A percentile compares a stretch with the other conserved stretches of the same genome.
Evolutionary conservation across 768 basidiomycete genomes (phyloP).

Genomic region (Lepiota subincarnata): DNA sequence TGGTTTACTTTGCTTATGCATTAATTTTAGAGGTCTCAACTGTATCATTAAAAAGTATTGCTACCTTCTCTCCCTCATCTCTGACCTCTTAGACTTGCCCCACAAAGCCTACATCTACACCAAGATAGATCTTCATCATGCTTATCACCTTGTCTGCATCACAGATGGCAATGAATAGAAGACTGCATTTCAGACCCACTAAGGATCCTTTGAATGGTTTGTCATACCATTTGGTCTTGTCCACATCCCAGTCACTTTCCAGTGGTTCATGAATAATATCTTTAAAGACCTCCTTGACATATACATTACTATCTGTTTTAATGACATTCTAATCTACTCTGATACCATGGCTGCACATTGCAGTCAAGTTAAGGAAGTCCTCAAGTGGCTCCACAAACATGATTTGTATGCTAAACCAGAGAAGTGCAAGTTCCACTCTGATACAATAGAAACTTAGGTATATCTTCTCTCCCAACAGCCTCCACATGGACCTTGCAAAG

Average conservation of each 20-base stretch:
- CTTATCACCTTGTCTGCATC: constrained; percentile 35
- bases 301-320: constrained; percentile 37
- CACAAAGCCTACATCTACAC: constrained; percentile 25
- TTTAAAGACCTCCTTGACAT: constrained; percentile 34
- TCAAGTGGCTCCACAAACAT: constrained; percentile 23
- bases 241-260: constrained; percentile 38
- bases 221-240: no score
- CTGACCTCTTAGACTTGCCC: no score
- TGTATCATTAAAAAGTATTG: constrained; percentile 13
- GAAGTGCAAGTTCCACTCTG: no score
- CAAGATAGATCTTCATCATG: constrained; percentile 33
- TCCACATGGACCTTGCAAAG: constrained; percentile 35
- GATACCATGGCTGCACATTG: constrained; percentile 19
- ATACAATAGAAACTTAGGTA: no score
- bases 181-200: constrained; percentile 35
- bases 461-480: constrained; percentile 24
- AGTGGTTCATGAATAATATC: constrained; percentile 37
- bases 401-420: constrained; percentile 26
- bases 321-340: constrained; percentile 38
- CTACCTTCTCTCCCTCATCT: no score
- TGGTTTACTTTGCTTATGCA: no score
- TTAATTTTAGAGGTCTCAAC: constrained; percentile 12
- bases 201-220: no score
- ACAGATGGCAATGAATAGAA: constrained; percentile 38
- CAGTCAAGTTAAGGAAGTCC: constrained; percentile 24